A percentile compares a stretch with the other conserved stretches of the same genome.
Conservation (phyloP, 108 stramenopile species). For the Schizochytrium sp. region DNA sequence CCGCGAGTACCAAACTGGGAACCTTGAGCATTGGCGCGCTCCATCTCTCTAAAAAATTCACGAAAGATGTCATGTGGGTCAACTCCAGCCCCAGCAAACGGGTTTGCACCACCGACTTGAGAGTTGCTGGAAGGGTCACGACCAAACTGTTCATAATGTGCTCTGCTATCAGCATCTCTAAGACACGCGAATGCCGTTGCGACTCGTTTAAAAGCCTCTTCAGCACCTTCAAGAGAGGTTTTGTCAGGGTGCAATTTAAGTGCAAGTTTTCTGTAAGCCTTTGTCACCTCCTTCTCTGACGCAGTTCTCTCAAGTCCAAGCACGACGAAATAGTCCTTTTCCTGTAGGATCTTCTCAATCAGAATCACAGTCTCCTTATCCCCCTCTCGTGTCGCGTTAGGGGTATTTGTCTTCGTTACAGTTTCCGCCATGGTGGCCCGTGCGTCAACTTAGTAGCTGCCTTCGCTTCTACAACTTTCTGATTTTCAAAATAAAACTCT, state of each 20-base stretch:
- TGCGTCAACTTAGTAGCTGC: too few relatives aligned
- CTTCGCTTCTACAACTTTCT: too few relatives aligned
- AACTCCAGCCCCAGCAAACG: neutral
- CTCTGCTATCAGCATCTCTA: neutral
- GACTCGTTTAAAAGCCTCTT: constrained; percentile 43
- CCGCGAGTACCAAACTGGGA: too few relatives aligned
- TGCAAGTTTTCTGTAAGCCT: constrained; percentile 43
- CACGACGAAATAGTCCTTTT: constrained; percentile 49
- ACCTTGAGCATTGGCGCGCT: neutral
- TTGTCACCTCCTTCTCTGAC: constrained; percentile 22
- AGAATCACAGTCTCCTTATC: constrained; percentile 5
- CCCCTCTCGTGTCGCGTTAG: neutral
- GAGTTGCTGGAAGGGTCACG: constrained; percentile 12
- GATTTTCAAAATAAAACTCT: too few relatives aligned
- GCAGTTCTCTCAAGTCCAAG: neutral
- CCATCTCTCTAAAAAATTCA: constrained; percentile 3
- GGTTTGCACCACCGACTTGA: constrained; percentile 11
- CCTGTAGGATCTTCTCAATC: neutral
- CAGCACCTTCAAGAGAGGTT: neutral
- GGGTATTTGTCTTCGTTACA: too few relatives aligned
- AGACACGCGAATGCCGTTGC: constrained; percentile 22
- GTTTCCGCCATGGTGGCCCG: too few relatives aligned
- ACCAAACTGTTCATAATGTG: constrained; percentile 10
- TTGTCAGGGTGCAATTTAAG: constrained; percentile 31
- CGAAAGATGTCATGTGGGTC: constrained; percentile 32